Evolutionary conservation across 441 rosid species (phyloP), one percentile per base, ranked within the genome.

Genomic region (Heliophila coronopifolia): DNA sequence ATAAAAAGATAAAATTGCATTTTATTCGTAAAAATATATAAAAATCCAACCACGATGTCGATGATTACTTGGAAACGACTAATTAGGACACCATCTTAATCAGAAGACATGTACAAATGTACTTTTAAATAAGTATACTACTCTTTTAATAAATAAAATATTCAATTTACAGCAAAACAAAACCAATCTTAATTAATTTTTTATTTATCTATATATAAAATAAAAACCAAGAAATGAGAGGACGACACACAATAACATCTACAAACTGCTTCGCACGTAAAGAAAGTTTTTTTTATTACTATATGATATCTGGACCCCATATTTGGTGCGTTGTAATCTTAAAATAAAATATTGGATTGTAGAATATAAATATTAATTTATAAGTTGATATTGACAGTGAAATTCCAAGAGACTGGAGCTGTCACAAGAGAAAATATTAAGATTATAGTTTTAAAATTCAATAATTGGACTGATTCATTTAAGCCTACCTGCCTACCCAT

Each of bases 31-130:
- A n/a, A n/a, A n/a, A n/a, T n/a, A n/a, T n/a, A n/a, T n/a, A n/a
- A n/a, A n/a, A n/a, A n/a, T n/a, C n/a, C n/a, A n/a, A n/a, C n/a
- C n/a, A n/a, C n/a, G n/a, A n/a, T n/a, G n/a, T n/a, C n/a, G n/a
- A n/a, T n/a, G 45, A 35, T 36, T 46, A 63, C 68, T 40, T 49
- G 58, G 40, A 33, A 34, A 63, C 63, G 63, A 63, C 68, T 63
- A 34, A 28, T 46, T 19, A 15, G 14, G 26, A 38, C 28, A 57
- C 5, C 19, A 6, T 12, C 37, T 39, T 28, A 39, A 19, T 28
- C 9, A 18, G 23, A n/a, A n/a, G n/a, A n/a, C n/a, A n/a, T n/a
- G n/a, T n/a, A n/a, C n/a, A n/a, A n/a, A n/a, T n/a, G n/a, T n/a
- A n/a, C n/a, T n/a, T n/a, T n/a, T n/a, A n/a, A n/a, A n/a, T n/a